Conservation (phyloP, 2,329 filamentous ascomycete genomes). For the Beauveria rudraprayagi region DNA sequence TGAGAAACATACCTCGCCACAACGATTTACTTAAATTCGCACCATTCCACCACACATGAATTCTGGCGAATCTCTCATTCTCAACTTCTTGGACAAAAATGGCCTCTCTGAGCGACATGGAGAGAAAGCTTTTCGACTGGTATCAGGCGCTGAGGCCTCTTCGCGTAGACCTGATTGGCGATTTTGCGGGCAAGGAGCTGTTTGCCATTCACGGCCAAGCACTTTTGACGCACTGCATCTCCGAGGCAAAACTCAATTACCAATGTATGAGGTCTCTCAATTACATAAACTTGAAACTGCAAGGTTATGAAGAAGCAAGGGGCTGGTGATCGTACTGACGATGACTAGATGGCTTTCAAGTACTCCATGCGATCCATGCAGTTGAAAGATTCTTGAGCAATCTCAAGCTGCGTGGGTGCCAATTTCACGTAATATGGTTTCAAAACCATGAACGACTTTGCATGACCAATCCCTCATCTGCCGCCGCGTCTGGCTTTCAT, state of each 20-base stretch:
- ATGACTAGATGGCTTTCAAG: slow-evolving; percentile 51
- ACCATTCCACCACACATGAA: too few relatives aligned
- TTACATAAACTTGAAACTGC: too few relatives aligned
- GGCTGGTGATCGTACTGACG: neutral
- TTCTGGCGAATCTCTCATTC: neutral
- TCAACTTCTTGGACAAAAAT: neutral
- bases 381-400: slow-evolving; percentile 58
- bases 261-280: slow-evolving; percentile 25
- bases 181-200: slow-evolving; percentile 65
- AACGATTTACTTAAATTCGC: too few relatives aligned
- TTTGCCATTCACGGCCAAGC: slow-evolving; percentile 70
- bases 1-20: too few relatives aligned
- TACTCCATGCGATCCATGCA: slow-evolving; percentile 62
- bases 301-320: neutral
- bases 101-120: neutral
- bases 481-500: slow-evolving; percentile 10
- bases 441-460: slow-evolving; percentile 46
- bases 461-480: slow-evolving; percentile 31
- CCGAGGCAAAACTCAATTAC: slow-evolving; percentile 57
- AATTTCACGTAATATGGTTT: slow-evolving; percentile 67
- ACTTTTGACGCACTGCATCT: slow-evolving; percentile 56
- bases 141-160: slow-evolving; percentile 16
- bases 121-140: slow-evolving; percentile 6
- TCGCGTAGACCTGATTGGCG: slow-evolving; percentile 60
- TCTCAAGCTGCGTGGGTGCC: slow-evolving; percentile 55